phyloP scores from a whole-genome alignment of 2,329 filamentous ascomycete genomes.

The Colletotrichum salicis region DNA sequence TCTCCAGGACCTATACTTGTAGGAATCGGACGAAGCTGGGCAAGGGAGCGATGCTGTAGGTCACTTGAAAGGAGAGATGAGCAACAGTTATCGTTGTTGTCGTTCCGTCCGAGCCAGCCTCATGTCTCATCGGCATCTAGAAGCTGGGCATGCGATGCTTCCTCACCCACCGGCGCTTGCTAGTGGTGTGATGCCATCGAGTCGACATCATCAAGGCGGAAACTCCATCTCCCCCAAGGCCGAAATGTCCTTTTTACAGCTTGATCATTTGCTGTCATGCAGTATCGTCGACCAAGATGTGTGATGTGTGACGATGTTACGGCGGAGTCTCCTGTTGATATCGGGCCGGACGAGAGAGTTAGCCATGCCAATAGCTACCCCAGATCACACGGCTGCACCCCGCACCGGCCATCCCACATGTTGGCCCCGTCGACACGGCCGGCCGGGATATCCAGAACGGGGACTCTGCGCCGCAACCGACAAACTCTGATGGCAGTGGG shows the following conservation, averaged over 20 bases:
- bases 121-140: not conserved
- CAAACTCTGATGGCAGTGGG: constrained; percentile 23
- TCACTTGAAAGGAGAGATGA: not conserved
- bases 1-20: not conserved
- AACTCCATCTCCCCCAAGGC: not conserved
- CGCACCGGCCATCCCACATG: constrained; percentile 22
- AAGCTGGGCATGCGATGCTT: not conserved
- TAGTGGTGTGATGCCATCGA: not conserved
- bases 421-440: constrained; percentile 14
- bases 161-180: not conserved
- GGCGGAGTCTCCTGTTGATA: constrained; percentile 36
- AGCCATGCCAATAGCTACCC: constrained; percentile 29
- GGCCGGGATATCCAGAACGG: constrained; percentile 27
- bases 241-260: not conserved
- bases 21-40: not conserved
- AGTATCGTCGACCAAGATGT: constrained; percentile 18
- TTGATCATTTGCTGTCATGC: constrained; percentile 8
- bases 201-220: constrained; percentile 13
- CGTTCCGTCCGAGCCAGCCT: not conserved
- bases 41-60: too few relatives aligned
- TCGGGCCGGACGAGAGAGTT: constrained; percentile 26
- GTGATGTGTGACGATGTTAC: constrained; percentile 19
- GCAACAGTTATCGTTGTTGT: not conserved
- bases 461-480: constrained; percentile 31
- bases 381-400: constrained; percentile 35